phyloP scores from a whole-genome alignment of 192 early-diverging fungal genomes.

The Coemansia sp. region DNA sequence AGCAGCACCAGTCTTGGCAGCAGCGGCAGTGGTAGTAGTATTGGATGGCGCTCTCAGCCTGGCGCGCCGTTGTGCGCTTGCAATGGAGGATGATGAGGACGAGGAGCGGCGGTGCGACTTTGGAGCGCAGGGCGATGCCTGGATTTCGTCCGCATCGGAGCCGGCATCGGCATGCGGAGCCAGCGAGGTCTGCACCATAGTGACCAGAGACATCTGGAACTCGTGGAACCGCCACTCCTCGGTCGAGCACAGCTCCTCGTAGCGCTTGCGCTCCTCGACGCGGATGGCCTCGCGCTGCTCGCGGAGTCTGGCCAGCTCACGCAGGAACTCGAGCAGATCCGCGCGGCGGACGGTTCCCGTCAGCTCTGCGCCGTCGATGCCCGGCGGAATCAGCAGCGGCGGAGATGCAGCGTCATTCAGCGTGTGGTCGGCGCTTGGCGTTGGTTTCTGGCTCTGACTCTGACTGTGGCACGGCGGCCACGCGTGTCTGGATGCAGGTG shows the following conservation, averaged over 20 bases:
- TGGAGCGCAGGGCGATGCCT: not conserved
- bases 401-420: constrained; percentile 2
- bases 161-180: constrained; percentile 15
- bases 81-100: not conserved
- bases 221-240: constrained; percentile 54
- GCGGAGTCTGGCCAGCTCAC: constrained; percentile 32
- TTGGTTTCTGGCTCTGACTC: not conserved
- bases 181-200: constrained; percentile 30
- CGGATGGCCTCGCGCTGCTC: constrained; percentile 36
- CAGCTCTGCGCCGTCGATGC: constrained; percentile 20
- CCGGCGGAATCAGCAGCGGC: not conserved
- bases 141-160: not conserved
- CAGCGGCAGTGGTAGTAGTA: not conserved
- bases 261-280: constrained; percentile 31
- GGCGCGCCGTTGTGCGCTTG: too few species aligned
- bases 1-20: too few species aligned
- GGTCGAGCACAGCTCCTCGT: constrained; percentile 33
- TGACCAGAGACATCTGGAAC: constrained; percentile 52
- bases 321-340: constrained; percentile 45
- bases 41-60: not conserved
- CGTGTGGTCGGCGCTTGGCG: not conserved
- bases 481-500: constrained; percentile 24
- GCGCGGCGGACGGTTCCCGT: constrained; percentile 27
- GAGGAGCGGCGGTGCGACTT: not conserved
- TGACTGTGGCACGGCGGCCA: constrained; percentile 2